Evolutionary conservation across 179 eudicot species (phyloP), one percentile per base, ranked within the genome.

Genomic region (Beta macrorhiza): DNA sequence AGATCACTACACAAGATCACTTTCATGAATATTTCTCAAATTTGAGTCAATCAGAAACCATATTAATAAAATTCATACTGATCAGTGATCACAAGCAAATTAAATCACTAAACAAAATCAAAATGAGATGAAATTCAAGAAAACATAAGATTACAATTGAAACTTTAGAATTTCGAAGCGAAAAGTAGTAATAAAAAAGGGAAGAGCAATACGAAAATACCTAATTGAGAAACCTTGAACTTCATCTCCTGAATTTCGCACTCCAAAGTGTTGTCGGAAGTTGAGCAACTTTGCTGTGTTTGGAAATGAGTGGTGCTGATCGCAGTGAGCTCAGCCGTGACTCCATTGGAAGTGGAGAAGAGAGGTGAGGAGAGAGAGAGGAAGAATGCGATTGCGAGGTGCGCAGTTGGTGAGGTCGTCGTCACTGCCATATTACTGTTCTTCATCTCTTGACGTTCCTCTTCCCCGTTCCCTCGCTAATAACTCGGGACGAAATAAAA

Each of bases 171-270:
- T 32, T 25, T 45, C 2, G 22, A 55, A 51, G 49, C 9, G 4
- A n/a, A 29, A 16, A 13, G 8, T 4, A 74, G 3, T 47, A 51
- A 57, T 58, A 74, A 1, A 19, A 4, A 79, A 49, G 10, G 45
- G 44, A 49, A 69, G 6, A 49, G 4, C 14, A 32, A 57, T 67
- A 71, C 12, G 6, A 37, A 53, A 74, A 42, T 81, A 91, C 97
- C 97, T 85, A 91, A 89, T 72, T 84, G 87, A 58, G 86, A 78
- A 72, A 91, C 67, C 64, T 79, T 84, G 86, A 83, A 84, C 67
- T 92, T 91, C 78, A 88, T 80, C 55, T 87, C 87, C 63, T 85
- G 83, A 64, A 92, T 77, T 84, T 88, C 83, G 84, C 85, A 70
- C 37, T 45, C 77, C 69, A 89, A 69, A 59, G 17, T 44, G 65